Base-by-base conservation (phyloP, 2,329 filamentous ascomycete species). In the Sporothrix euskadiensis region DNA sequence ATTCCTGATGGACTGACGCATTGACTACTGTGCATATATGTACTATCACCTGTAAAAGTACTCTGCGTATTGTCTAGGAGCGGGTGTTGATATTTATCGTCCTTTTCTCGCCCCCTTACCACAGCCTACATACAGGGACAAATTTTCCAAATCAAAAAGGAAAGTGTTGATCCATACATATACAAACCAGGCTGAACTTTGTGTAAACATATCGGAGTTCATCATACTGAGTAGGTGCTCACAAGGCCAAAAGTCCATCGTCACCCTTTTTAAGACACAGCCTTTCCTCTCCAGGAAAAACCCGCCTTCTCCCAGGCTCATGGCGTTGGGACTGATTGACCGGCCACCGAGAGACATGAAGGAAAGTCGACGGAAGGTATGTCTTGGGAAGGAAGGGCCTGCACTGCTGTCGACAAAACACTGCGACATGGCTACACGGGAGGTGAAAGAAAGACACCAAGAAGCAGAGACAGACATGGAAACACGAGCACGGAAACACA, bases 301-400 rank as follows among this genome's bases (percentile, higher is more conserved):
- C 52, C 3, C 22, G 12, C 9, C 26, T 22, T 35, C 41, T 54
- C 57, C 73, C 69, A 74, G 61, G 69, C 66, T n/a, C 41, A 16
- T n/a, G 73, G 73, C 39, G 54, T 41, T 54, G 44, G 26, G 4
- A 54, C 14, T 61, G 52, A 71, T 71, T 73, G 69, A 59, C 19
- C 49, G 19, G 61, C 39, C 61, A 65, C 39, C 39, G 39, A 47
- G 61, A 16, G 41, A 44, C 22, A 47, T n/a, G 14, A 10, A 9
- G 4, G 10, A 6, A 5, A 41, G 30, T 19, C 12, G n/a, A 44
- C 19, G 59, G 10, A 22, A 44, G 12, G 32, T 19, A n/a, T 14
- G 10, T 6, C n/a, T n/a, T 3, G 16, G 7, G 16, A 35, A 39
- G 39, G 14, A 65, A 49, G 39, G 52, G 3, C 26, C 12, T 56